Conservation (phyloP, 2,329 filamentous ascomycete species). For the Pyrenochaeta sp. region DNA sequence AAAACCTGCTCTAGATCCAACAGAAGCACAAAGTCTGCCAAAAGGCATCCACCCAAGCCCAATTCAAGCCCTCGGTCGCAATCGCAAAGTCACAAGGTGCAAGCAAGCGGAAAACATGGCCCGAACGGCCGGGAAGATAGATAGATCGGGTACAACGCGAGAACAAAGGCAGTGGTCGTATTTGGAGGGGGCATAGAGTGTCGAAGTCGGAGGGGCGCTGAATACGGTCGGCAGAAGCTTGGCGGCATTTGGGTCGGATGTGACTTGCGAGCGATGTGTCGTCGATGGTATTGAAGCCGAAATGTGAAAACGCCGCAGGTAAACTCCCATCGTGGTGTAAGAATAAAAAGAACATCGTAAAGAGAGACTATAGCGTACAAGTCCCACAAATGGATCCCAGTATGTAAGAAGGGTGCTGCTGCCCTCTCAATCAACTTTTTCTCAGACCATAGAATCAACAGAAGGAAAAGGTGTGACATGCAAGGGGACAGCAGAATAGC, state of each 20-base stretch:
- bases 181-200: not conserved
- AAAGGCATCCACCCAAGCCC: not conserved
- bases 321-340: not conserved
- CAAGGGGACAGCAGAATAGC: slow-evolving; percentile 9
- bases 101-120: not conserved
- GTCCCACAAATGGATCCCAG: slow-evolving; percentile 4
- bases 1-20: not conserved
- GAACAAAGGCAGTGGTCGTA: not conserved
- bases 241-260: not conserved
- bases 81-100: not conserved
- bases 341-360: slow-evolving; percentile 10
- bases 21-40: not conserved
- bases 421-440: slow-evolving; percentile 13
- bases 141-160: not conserved
- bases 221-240: not conserved
- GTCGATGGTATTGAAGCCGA: not conserved
- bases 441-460: slow-evolving; percentile 12
- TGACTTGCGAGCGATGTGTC: not conserved
- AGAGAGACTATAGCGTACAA: slow-evolving; percentile 23
- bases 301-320: not conserved
- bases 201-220: not conserved
- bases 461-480: slow-evolving; percentile 9
- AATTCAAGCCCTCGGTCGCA: not conserved
- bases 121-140: not conserved
- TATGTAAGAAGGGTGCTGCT: slow-evolving; percentile 1